These are phyloP conservation scores for Hyphopichia buzzinii DNA, from an alignment of 1,139 yeast genomes.

Conservation along the genomic window DNA sequence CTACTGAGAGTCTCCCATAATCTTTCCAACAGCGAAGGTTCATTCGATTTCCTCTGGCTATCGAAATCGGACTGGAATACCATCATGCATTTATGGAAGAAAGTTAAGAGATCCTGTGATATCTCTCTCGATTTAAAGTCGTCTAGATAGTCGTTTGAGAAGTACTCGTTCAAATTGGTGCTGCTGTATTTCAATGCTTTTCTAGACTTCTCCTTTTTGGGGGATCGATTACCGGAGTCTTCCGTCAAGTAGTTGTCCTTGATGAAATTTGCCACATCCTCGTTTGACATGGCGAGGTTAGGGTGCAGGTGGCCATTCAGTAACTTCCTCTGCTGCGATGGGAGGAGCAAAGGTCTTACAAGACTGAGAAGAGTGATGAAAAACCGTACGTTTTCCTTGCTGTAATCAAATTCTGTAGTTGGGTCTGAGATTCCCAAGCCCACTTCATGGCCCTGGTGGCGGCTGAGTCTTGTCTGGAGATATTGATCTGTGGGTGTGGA, in stretches of 20 bases:
- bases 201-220: constrained; percentile 4
- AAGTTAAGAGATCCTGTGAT: constrained; percentile 26
- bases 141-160: constrained; percentile 19
- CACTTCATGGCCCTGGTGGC: constrained; percentile 15
- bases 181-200: constrained; percentile 6
- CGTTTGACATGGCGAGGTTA: constrained; percentile 25
- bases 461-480: constrained; percentile 24
- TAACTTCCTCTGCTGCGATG: constrained; percentile 20
- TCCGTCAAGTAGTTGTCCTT: constrained; percentile 21
- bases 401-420: constrained; percentile 14
- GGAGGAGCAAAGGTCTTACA: constrained; percentile 21
- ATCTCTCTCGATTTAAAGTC: constrained; percentile 32
- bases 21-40: constrained; percentile 4
- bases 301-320: constrained; percentile 20
- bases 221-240: constrained; percentile 6
- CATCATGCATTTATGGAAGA: constrained; percentile 24
- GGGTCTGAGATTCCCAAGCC: constrained; percentile 22
- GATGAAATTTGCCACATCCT: constrained; percentile 30
- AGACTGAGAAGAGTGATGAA: constrained; percentile 21
- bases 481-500: constrained; percentile 43
- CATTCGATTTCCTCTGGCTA: constrained; percentile 2
- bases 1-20: constrained; percentile 21
- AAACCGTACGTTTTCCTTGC: constrained; percentile 20
- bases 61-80: constrained; percentile 23
- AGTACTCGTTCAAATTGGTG: constrained; percentile 7